Evolutionary conservation across 495 filamentous ascomycete genomes (phyloP), one percentile per base, ranked within the genome.

Genomic region (Xanthoparmelia taractica): DNA sequence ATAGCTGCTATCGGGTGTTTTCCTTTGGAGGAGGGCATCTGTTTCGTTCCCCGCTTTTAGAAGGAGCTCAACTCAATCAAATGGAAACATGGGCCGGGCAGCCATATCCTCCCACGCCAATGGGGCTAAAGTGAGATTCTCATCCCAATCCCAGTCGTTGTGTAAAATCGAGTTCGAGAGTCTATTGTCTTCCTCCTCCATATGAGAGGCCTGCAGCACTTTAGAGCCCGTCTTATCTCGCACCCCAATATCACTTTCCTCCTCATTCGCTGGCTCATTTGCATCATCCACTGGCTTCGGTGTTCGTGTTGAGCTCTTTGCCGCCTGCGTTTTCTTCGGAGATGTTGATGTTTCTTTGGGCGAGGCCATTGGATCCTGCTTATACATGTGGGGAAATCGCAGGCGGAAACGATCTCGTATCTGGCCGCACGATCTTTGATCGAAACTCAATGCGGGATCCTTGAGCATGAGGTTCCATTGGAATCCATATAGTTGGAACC

Each of bases 321-420:
- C 50, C 36, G 12, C 20, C 50, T 41, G 38, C 20, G 37, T 13
- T 52, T 45, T 34, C 15, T 63, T 34, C 60, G 27, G 18, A 15
- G 47, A 31, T 52, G 59, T 38, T 43, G 17, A 18, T 37, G 63
- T 33, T 43, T 58, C 27, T 45, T 58, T n/a, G 54, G 33, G 29
- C 56, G 48, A 40, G 60, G 27, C 5, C 33, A 29, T 37, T 25
- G 50, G 4, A 25, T 58, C 55, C 17, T 57, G 59, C 29, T 67
- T 80, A 69, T 89, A 94, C 56, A 86, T 82, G 43, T 88, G 83
- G 10, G 91, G 89, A 65, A 87, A 92, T 59, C 86, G 87, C 63
- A 88, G 91, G 25, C 92, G 81, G 59, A 95, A 87, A 10, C 91
- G 80, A 73, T 96, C 92, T 57, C 92, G 79, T 17, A 96, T 75